Evolutionary conservation across 2,329 filamentous ascomycete genomes (phyloP).

Genomic region (Stachybotrys chartarum): DNA sequence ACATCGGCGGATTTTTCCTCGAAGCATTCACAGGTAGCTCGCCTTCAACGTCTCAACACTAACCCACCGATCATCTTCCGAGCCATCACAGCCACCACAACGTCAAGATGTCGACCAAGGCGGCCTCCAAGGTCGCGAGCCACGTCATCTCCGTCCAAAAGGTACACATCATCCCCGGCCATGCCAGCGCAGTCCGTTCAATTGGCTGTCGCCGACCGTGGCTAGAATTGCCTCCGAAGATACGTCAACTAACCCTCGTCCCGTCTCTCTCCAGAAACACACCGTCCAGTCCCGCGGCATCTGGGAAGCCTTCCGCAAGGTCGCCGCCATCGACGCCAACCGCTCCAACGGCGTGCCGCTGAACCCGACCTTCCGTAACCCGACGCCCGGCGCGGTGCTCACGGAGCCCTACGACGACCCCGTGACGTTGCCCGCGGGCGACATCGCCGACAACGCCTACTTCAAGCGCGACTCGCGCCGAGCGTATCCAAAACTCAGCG

Average conservation of each 20-base stretch:
- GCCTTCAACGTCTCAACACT: background rate
- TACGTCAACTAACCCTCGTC: slow-evolving; percentile 9
- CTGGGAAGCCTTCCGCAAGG: slow-evolving; percentile 75
- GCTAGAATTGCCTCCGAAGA: slow-evolving; percentile 8
- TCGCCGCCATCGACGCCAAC: slow-evolving; percentile 74
- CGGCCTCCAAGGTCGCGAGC: slow-evolving; percentile 46
- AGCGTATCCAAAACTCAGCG: slow-evolving; percentile 71
- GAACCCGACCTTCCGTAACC: slow-evolving; percentile 88
- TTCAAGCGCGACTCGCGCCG: slow-evolving; percentile 91
- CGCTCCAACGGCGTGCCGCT: slow-evolving; percentile 89
- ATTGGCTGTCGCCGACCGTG: slow-evolving; percentile 5
- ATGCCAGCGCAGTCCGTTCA: slow-evolving; percentile 10
- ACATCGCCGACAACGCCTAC: slow-evolving; percentile 37
- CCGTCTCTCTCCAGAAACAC: slow-evolving; percentile 66
- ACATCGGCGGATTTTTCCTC: background rate
- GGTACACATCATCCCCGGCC: slow-evolving; percentile 32
- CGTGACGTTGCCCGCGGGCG: slow-evolving; percentile 50
- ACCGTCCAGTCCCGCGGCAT: slow-evolving; percentile 83
- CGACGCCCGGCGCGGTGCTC: slow-evolving; percentile 46
- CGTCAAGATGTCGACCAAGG: slow-evolving; percentile 55
- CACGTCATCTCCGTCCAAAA: slow-evolving; percentile 50
- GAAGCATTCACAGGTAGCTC: background rate
- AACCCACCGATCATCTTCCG: slow-evolving; percentile 6
- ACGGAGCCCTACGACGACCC: slow-evolving; percentile 27
- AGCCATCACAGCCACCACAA: slow-evolving; percentile 8